Evolutionary conservation across 164 flowering plant species (phyloP), one percentile per base, ranked within the genome.

Genomic region (Brasenia schreberi): DNA sequence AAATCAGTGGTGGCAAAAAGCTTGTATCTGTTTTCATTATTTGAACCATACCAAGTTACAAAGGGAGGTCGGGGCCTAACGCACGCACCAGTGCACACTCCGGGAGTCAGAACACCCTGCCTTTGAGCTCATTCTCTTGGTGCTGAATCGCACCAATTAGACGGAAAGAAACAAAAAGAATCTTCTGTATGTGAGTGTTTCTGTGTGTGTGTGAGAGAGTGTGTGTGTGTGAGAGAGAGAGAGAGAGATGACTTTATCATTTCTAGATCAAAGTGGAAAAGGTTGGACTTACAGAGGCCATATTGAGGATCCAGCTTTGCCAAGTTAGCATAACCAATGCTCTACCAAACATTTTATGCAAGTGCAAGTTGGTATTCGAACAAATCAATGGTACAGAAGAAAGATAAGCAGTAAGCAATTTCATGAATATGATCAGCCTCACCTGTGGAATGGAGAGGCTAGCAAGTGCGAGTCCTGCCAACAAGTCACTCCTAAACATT

Each of bases 401-500:
- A 19, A 64, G 19, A 68, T n/a, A 18, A 59, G 10, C 5, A 33
- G 5, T 27, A 16, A 7, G 14, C 27, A 59, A 53, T 6, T 4
- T 2, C 19, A 4, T 4, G 53, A 43, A 27, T 12, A 10, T 1
- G 43, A 10, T 18, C 64, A 6, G 64, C 39, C 58, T 44, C 65
- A 89, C 96, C 87, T 89, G 96, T 58, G 96, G 96, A 69, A 89
- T 87, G 84, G 87, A 70, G 18, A 89, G 87, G 65, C 93, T 89
- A 7, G 96, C 93, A 14, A 89, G 86, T 61, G 96, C 85, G 45
- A 89, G 67, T 49, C 96, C 96, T 0, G 96, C 87, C 81, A 89
- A 74, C 18, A 89, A 39, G 45, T 89, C 96, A 10, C 72, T 69
- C 72, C 76, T 87, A 17, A 89, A 84, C 69, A 75, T 80, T 5